Base-by-base conservation (phyloP, 1,139 yeast species). In the Geotrichum bryndzae region DNA sequence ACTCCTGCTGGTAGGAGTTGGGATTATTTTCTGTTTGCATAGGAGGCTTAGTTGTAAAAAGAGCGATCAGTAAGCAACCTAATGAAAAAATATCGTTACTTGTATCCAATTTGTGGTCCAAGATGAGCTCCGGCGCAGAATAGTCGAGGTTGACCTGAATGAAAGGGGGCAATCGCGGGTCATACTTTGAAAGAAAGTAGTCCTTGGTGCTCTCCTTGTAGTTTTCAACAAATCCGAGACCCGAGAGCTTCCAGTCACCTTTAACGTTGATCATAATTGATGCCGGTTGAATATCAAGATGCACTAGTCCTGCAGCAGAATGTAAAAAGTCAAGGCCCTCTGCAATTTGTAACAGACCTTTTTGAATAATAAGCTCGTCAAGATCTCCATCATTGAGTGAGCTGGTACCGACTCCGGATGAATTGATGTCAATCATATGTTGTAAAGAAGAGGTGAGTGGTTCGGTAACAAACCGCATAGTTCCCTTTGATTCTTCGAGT, bases 221-320 rank as follows among this genome's bases (percentile, higher is more conserved):
- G 48, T 64, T 68, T 54, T 72, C 72, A 33, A 89, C 73, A 68
- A 87, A 87, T 57, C 82, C 82, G 66, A 88, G 81, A 0, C 98
- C 97, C 8, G 88, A 82, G 2, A 94, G 73, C 73, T 92, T 94
- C 98, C 98, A 95, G 74, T 94, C 99, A 1, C 96, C 95, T 67
- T 88, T 91, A 52, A 84, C 86, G 67, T 88, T 92, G 31, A 94
- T 81, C 64, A 87, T 82, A 0, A 94, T 79, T 0, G 96, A 84
- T 15, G 82, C 77, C 0, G 99, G 99, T 66, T 86, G 87, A 41
- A 95, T 68, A 67, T 91, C 90, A 67, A 88, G 75, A 75, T 92
- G 97, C 18, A 90, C 87, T 41, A 85, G 82, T 23, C 85, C 82
- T 33, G 96, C 89, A 63, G 84, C 83, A 64, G 84, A 83, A 72